These are phyloP conservation scores for Cadophora sp. DNA, from an alignment of 2,329 filamentous ascomycete genomes.

Conservation along the genomic window DNA sequence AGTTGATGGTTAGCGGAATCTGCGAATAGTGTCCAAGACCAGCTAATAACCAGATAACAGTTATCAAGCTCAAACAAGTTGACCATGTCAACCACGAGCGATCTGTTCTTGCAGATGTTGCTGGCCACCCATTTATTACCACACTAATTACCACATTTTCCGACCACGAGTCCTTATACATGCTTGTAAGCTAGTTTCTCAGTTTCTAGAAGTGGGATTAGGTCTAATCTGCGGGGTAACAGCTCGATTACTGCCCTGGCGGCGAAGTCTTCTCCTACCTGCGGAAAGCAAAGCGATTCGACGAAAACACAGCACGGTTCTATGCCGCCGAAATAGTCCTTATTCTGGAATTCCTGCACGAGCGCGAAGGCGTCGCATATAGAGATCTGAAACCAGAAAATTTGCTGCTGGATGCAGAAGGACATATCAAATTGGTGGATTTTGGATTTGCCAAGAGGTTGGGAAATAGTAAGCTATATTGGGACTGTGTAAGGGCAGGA, in stretches of 20 bases:
- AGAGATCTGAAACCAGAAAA: constrained; percentile 86
- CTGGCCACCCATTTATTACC: constrained; percentile 85
- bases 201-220: constrained; percentile 19
- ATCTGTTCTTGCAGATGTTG: constrained; percentile 76
- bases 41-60: constrained; percentile 46
- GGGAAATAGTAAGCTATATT: constrained; percentile 56
- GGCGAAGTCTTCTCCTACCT: constrained; percentile 87
- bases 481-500: neutral
- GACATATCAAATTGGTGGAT: constrained; percentile 83
- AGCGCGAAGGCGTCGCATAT: constrained; percentile 80
- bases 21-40: neutral
- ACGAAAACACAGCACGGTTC: constrained; percentile 79
- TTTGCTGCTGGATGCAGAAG: constrained; percentile 76
- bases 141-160: constrained; percentile 80
- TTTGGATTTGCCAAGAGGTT: constrained; percentile 87
- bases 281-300: constrained; percentile 77
- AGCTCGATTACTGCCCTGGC: constrained; percentile 80
- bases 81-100: constrained; percentile 88
- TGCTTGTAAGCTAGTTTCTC: constrained; percentile 60
- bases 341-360: constrained; percentile 81
- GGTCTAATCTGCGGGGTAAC: neutral
- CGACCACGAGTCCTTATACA: constrained; percentile 79
- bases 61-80: constrained; percentile 84
- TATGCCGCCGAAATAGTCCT: constrained; percentile 86
- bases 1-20: constrained; percentile 53